Conservation (phyloP, 306 rosid genomes). For the Cicer arietinum region DNA sequence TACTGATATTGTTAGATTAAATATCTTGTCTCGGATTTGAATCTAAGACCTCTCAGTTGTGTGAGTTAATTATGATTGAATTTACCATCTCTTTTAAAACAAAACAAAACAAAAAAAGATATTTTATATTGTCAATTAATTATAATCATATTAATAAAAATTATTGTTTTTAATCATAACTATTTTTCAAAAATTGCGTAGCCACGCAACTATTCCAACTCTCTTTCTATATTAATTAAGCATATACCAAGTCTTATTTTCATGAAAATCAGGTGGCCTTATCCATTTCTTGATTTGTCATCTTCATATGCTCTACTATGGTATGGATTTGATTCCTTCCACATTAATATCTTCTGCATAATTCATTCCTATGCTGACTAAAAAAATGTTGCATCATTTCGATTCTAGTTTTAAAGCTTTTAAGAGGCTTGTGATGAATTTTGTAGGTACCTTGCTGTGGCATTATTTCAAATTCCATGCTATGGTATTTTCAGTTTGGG, state of each 20-base stretch:
- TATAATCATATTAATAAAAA: too few species aligned
- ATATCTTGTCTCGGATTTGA: too few species aligned
- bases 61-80: too few species aligned
- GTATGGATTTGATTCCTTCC: constrained; percentile 45
- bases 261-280: constrained; percentile 87
- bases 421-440: constrained; percentile 7
- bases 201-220: constrained; percentile 23
- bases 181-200: too few species aligned
- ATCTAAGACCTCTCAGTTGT: too few species aligned
- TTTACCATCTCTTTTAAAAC: too few species aligned
- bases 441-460: constrained; percentile 81
- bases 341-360: neutral
- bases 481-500: constrained; percentile 76
- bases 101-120: too few species aligned
- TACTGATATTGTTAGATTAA: too few species aligned
- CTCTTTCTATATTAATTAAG: neutral
- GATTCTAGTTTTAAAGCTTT: neutral
- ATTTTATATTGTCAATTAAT: too few species aligned
- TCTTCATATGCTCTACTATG: constrained; percentile 87
- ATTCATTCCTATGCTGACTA: neutral
- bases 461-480: constrained; percentile 85
- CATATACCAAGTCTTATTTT: neutral
- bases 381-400: neutral
- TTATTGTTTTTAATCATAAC: too few species aligned
- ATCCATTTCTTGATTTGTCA: constrained; percentile 96